A percentile compares a stretch with the other conserved stretches of the same genome.
Evolutionary conservation across 495 filamentous ascomycete genomes (phyloP).

Genomic region (Diplogelasinospora grovesii): DNA sequence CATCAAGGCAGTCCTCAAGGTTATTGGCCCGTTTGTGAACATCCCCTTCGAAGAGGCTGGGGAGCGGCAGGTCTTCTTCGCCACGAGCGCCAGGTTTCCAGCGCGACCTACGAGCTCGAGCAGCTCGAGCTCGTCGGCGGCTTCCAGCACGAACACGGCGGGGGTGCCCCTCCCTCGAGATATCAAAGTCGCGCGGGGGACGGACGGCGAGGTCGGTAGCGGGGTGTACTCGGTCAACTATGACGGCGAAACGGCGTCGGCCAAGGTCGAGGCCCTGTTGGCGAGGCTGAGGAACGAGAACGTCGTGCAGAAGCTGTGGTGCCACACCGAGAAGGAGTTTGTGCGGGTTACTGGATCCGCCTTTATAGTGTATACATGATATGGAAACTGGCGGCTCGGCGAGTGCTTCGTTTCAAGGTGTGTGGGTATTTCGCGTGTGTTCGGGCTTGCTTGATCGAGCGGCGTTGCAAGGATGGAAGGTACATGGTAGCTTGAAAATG

Average conservation of each 20-base stretch:
- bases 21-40: slow-evolving; percentile 11
- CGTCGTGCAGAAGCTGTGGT: slow-evolving; percentile 39
- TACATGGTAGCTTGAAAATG: no score
- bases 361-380: slow-evolving; percentile 11
- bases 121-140: not conserved
- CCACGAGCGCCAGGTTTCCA: slow-evolving; percentile 46
- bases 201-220: slow-evolving; percentile 40
- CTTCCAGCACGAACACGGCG: slow-evolving; percentile 1
- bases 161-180: slow-evolving; percentile 26
- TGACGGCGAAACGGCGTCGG: slow-evolving; percentile 32
- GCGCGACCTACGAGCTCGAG: slow-evolving; percentile 11
- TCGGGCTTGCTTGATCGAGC: no score
- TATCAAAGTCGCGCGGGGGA: slow-evolving; percentile 30
- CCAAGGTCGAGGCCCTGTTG: slow-evolving; percentile 31
- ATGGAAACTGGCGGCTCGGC: no score
- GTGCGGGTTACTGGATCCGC: slow-evolving; percentile 24
- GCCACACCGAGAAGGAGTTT: slow-evolving; percentile 45
- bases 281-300: slow-evolving; percentile 32
- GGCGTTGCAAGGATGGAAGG: no score
- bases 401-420: no score
- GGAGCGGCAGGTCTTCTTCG: slow-evolving; percentile 48
- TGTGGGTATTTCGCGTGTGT: no score
- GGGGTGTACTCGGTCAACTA: slow-evolving; percentile 47
- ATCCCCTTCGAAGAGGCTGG: slow-evolving; percentile 39
- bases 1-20: slow-evolving; percentile 4